These are phyloP conservation scores for Umbilicus rupestris DNA, from an alignment of 164 flowering plant species.

Conservation along the genomic window DNA sequence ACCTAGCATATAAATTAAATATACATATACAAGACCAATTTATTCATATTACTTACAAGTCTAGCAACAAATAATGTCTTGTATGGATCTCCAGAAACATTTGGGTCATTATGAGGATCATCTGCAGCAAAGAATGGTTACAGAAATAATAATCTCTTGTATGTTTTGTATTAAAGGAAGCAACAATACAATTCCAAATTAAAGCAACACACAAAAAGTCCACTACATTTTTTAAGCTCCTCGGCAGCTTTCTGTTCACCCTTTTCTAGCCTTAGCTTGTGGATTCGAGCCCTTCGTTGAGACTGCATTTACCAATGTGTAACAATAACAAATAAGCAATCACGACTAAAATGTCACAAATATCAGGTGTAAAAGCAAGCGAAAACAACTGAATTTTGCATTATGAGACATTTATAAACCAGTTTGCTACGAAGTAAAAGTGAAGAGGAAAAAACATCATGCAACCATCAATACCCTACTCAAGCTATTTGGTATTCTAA, in stretches of 20 bases:
- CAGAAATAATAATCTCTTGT: not conserved
- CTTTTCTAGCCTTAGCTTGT: slow-evolving; percentile 60
- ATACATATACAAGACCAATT: no score
- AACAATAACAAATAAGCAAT: not conserved
- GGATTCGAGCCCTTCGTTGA: slow-evolving; percentile 75
- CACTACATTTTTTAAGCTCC: slow-evolving; percentile 78
- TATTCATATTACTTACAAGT: slow-evolving; percentile 74
- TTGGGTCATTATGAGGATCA: slow-evolving; percentile 78
- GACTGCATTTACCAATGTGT: slow-evolving; percentile 25
- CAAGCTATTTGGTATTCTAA: no score
- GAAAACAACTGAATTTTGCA: not conserved
- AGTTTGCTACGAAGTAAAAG: no score
- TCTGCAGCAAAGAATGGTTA: slow-evolving; percentile 32
- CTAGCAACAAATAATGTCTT: slow-evolving; percentile 93
- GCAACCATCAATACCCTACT: no score
- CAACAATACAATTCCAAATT: not conserved
- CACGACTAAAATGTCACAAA: not conserved
- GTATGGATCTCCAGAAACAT: slow-evolving; percentile 90
- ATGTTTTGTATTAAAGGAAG: no score
- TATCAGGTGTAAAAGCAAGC: not conserved
- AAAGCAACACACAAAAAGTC: not conserved
- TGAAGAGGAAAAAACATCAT: no score
- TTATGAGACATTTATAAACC: not conserved
- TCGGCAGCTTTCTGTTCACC: slow-evolving; percentile 88
- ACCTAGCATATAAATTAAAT: no score